Evolutionary conservation across 1,139 yeast genomes (phyloP), one percentile per base, ranked within the genome.

Genomic region (Sporopachydermia cereana): DNA sequence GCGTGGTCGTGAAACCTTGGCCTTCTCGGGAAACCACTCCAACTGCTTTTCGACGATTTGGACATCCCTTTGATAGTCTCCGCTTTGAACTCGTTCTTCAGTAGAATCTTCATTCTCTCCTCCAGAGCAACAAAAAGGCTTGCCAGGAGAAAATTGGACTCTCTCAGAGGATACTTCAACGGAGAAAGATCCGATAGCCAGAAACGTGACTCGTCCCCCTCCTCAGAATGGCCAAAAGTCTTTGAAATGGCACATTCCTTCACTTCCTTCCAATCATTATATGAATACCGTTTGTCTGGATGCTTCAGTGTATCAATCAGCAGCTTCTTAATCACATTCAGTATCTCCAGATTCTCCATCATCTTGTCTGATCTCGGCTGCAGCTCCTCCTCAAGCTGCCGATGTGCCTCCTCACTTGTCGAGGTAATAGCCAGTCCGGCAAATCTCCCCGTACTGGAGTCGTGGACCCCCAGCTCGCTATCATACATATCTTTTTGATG

Each of bases 111-210:
- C 39, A 34, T 34, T 16, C 22, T 34, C 17, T 20, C 22, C n/a
- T 34, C 39, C 39, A 34, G 22, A 7, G 39, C 9, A n/a, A 34
- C 7, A 34, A 34, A 34, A 12, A 34, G 22, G n/a, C 12, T 7
- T 34, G 39, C n/a, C 22, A 78, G 62, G 44, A 83, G 72, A 54
- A 74, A 83, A 48, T 77, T 73, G 0, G 86, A 77, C 55, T 84
- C 88, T 51, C 70, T 72, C 41, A 80, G 61, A 0, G 91, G 91
- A 45, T 72, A 73, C 42, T 82, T 64, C 31, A 83, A 60, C 0
- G 94, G 94, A 1, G 88, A 78, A 2, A 60, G 57, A 2, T 77
- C 77, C 4, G 80, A 67, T 2, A 80, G 53, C 88, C 88, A 80
- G 50, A 57, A 66, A 36, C 36, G 31, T 36, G 41, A 14, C 42